Percentiles rank a stretch among this genome's conserved stretches.
phyloP scores from a whole-genome alignment of 495 filamentous ascomycete species.

The Annulohypoxylon stygium region DNA sequence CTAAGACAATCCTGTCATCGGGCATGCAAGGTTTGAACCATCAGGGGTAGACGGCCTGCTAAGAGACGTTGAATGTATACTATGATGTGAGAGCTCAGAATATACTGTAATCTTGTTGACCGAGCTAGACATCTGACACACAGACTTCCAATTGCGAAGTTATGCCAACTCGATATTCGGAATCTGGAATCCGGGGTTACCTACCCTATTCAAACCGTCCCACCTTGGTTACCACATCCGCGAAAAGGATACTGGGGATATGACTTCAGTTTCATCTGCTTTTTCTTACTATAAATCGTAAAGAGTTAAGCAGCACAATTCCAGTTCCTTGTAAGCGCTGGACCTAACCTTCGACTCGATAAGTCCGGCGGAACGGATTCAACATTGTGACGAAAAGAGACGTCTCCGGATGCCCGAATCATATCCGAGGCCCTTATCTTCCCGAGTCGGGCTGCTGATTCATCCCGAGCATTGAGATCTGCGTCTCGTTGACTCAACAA shows the following conservation, averaged over 20 bases:
- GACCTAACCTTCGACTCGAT: slow-evolving; percentile 6
- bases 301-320: background rate
- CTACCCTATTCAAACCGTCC: background rate
- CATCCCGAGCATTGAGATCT: background rate
- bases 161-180: background rate
- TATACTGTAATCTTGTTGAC: slow-evolving; percentile 5
- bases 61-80: background rate
- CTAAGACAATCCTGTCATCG: background rate
- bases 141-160: background rate
- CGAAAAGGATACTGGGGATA: background rate
- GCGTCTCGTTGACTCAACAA: slow-evolving; percentile 6
- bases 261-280: background rate
- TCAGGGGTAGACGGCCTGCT: background rate
- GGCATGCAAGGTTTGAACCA: background rate
- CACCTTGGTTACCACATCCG: background rate
- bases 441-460: background rate
- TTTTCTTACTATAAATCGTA: background rate
- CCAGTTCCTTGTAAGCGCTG: background rate
- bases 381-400: background rate
- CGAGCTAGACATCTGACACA: slow-evolving; percentile 1
- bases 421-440: slow-evolving; percentile 19
- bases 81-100: background rate
- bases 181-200: slow-evolving; percentile 5
- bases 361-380: slow-evolving; percentile 13
- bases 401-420: slow-evolving; percentile 13